A percentile compares a stretch with the other conserved stretches of the same genome.
phyloP scores from a whole-genome alignment of 352 stramenopile genomes.

The Halophytophthora batemanensis region DNA sequence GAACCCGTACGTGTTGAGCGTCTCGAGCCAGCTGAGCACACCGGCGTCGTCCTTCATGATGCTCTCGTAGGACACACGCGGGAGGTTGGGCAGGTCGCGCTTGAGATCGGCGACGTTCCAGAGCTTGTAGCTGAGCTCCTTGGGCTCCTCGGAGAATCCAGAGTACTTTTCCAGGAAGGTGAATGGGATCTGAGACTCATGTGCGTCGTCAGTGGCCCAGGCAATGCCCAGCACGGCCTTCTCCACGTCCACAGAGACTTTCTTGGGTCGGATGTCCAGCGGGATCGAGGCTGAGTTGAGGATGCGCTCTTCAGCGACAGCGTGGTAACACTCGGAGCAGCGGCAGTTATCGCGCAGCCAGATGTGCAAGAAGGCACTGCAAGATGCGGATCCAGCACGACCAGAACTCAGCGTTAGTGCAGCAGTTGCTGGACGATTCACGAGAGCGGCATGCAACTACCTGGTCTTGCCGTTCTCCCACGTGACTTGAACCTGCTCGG shows the following conservation, averaged over 20 bases:
- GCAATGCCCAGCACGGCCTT: conserved; percentile 11
- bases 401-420: neutral
- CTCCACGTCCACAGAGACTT: conserved; percentile 5
- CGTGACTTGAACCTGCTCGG: conserved; percentile 11
- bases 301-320: conserved; percentile 29
- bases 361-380: conserved; percentile 22
- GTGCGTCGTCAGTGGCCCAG: conserved; percentile 16
- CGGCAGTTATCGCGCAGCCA: conserved; percentile 35
- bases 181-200: conserved; percentile 18
- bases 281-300: conserved; percentile 19
- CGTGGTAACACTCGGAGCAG: conserved; percentile 26
- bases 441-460: too few relatives aligned
- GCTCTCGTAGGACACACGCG: conserved; percentile 16
- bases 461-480: conserved; percentile 20
- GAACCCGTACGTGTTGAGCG: conserved; percentile 32
- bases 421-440: neutral
- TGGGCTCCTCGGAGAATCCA: neutral
- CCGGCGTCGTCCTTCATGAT: conserved; percentile 25
- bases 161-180: conserved; percentile 25
- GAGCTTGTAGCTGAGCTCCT: conserved; percentile 8
- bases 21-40: conserved; percentile 27
- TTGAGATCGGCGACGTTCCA: conserved; percentile 20
- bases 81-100: conserved; percentile 16
- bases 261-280: conserved; percentile 17
- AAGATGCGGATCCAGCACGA: neutral